Percentiles rank a stretch among this genome's conserved stretches.
These are phyloP conservation scores for Musa schizocarpa DNA, from an alignment of 176 grass and related monocot species.

Conservation along the genomic window DNA sequence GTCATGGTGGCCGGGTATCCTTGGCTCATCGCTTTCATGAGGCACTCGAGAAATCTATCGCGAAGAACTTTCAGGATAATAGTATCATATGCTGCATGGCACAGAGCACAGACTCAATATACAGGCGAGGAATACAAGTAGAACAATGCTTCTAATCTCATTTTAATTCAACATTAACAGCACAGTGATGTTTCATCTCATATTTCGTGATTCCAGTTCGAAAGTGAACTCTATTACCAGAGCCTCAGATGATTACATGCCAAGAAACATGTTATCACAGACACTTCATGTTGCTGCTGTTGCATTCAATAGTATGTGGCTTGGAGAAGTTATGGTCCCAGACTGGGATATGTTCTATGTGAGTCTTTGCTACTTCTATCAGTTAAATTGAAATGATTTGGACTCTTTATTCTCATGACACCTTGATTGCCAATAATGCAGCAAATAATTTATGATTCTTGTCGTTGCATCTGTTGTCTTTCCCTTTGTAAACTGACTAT, in stretches of 20 bases:
- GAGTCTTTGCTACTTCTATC: neutral
- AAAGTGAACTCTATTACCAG: constrained; percentile 23
- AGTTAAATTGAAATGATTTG: neutral
- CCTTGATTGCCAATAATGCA: too few relatives aligned
- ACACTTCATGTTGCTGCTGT: constrained; percentile 26
- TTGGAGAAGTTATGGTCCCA: constrained; percentile 19
- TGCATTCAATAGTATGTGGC: constrained; percentile 25
- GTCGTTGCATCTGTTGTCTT: neutral
- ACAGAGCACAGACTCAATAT: constrained; percentile 17
- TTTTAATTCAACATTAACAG: neutral
- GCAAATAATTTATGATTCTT: neutral
- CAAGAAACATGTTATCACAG: constrained; percentile 18
- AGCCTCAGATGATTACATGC: constrained; percentile 28
- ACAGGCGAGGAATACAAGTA: constrained; percentile 10
- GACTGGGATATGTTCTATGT: constrained; percentile 34
- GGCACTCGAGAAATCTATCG: constrained; percentile 20
- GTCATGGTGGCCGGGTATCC: constrained; percentile 15
- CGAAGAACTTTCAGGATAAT: constrained; percentile 21
- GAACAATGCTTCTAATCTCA: neutral
- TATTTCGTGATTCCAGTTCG: constrained; percentile 10
- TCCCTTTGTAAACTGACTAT: neutral
- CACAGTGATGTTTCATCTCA: neutral
- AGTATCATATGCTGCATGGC: constrained; percentile 27
- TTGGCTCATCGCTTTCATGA: constrained; percentile 13
- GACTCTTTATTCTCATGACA: neutral